Base-by-base conservation (phyloP, 139 green algal genomes). In the Ettlia oleoabundans region DNA sequence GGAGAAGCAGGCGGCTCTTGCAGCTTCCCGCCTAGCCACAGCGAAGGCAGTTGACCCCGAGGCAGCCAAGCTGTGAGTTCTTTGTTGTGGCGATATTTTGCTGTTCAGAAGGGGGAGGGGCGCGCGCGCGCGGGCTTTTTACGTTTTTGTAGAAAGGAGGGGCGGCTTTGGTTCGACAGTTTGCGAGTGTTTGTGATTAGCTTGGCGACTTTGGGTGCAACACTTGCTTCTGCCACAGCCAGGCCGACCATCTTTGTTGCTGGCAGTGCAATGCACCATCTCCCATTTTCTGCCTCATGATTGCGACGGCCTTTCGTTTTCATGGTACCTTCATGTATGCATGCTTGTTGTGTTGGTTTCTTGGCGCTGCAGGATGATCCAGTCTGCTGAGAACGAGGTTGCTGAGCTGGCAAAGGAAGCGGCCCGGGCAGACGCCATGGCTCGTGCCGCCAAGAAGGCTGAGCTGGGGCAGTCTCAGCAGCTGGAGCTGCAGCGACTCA, bases 1-100 rank as follows among this genome's bases (percentile, higher is more conserved):
- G 77, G 94, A 97, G 84, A 94, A 95, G 84, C 77, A 91, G 75
- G 92, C 91, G 19, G 92, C 88, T 0, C 84, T 91, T n/a, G 89
- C 88, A 1, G 92, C 86, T 2, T 77, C 85, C 10, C 74, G 82
- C 52, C 65, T 81, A 26, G 67, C 77, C 1, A 66, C 42, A 7
- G 26, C 62, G 1, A 64, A 82, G 42, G 76, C 62, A n/a, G 62
- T 85, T 26, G 73, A 88, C 66, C 76, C 72, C 8, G 78, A 86
- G 37, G 28, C 62, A 2, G 84, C 80, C 38, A 65, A 78, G 70
- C 47, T 84, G 71, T 80, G 82, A 73, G 79, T 80, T 43, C 42
- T 10, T 8, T 5, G 35, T 18, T 51, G 35, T 2, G 18, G 30
- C 9, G 30, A n/a, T 71, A 33, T 18, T 58, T 10, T 5, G 7